These are phyloP conservation scores for Tetrahymena malaccensis DNA, from an alignment of 73 alveolate genomes.

Conservation along the genomic window DNA sequence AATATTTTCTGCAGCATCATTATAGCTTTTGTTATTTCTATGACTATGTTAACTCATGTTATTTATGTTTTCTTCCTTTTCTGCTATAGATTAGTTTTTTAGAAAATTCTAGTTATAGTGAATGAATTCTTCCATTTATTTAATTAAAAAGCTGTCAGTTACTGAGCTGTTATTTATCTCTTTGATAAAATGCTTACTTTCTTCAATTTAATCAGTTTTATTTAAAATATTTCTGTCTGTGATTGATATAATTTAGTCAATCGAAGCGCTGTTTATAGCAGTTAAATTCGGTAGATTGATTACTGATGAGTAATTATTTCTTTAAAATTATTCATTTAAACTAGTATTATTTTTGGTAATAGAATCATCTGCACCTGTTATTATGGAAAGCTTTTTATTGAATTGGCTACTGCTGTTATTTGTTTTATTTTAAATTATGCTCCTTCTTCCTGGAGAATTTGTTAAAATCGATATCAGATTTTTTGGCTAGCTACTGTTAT, in stretches of 20 bases:
- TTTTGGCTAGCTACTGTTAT: not conserved
- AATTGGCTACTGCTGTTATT: not conserved
- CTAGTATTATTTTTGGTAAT: not conserved
- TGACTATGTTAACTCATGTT: not conserved
- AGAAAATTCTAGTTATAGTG: not conserved
- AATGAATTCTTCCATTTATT: not conserved
- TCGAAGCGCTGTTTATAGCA: not conserved
- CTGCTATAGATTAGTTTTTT: not conserved
- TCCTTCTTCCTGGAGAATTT: not conserved
- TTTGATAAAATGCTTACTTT: not conserved
- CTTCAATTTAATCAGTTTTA: not conserved
- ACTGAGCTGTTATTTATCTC: not conserved
- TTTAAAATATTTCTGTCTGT: not conserved
- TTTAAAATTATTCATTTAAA: not conserved
- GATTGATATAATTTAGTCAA: not conserved
- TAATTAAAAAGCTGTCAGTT: not conserved
- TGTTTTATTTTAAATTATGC: not conserved
- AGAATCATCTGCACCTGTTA: not conserved
- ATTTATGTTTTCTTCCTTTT: not conserved
- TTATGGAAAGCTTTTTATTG: not conserved
- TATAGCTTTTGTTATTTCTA: not conserved
- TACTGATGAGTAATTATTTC: not conserved
- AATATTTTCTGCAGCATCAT: not conserved
- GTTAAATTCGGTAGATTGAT: not conserved
- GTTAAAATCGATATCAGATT: not conserved